Evolutionary conservation across 805 yeast genomes (phyloP).

Genomic region (Spathaspora sp.): DNA sequence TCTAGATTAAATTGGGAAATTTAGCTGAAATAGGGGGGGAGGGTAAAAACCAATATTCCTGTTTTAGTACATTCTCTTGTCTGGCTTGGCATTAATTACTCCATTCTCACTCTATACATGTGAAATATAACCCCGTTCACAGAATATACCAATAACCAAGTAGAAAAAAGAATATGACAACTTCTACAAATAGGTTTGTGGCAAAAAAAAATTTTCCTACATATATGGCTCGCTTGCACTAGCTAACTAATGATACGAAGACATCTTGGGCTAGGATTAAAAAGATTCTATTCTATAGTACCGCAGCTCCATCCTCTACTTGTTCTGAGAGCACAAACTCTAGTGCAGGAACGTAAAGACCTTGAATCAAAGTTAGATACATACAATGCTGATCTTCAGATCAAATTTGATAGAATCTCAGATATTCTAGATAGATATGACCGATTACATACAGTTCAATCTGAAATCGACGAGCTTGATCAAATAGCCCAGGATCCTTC

Average conservation of each 20-base stretch:
- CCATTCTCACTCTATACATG: too few relatives aligned
- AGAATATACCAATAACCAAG: too few relatives aligned
- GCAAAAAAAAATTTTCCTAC: neutral
- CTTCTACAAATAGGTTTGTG: neutral
- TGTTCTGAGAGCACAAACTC: conserved; percentile 30
- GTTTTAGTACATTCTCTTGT: too few relatives aligned
- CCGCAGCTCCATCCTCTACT: conserved; percentile 39
- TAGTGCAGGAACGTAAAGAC: conserved; percentile 23
- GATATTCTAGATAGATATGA: conserved; percentile 29
- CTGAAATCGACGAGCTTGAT: conserved; percentile 20
- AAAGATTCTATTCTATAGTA: neutral
- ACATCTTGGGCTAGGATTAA: neutral
- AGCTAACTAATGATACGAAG: neutral
- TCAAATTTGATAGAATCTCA: conserved; percentile 29
- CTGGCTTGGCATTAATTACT: too few relatives aligned
- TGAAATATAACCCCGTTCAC: too few relatives aligned
- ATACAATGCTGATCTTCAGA: conserved; percentile 31
- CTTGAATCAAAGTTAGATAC: conserved; percentile 21
- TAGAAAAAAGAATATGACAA: too few relatives aligned
- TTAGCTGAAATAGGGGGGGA: too few relatives aligned
- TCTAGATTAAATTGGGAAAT: too few relatives aligned
- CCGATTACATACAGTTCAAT: conserved; percentile 23
- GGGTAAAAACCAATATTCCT: too few relatives aligned
- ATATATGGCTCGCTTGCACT: neutral
- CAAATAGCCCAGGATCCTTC: conserved; percentile 21